These are phyloP conservation scores for Avena eriantha DNA, from an alignment of 176 grass and related monocot genomes.

Conservation along the genomic window DNA sequence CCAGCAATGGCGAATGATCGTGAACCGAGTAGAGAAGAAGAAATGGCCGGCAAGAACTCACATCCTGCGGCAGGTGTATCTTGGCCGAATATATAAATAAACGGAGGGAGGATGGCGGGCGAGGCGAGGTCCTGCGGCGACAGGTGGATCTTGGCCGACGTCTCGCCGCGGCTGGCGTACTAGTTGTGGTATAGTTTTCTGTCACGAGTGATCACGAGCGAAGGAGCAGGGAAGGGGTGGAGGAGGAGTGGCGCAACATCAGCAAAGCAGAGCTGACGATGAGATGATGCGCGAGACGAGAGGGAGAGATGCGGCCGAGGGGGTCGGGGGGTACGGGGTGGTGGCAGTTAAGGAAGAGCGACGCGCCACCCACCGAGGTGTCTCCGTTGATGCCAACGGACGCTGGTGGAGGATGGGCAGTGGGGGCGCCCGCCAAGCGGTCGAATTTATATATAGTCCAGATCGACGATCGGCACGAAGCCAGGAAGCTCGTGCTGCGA, in stretches of 20 bases:
- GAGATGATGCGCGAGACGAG: not conserved
- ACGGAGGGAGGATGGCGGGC: not conserved
- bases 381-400: conserved; percentile 30
- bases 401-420: not conserved
- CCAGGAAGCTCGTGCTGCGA: not conserved
- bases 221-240: conserved; percentile 10
- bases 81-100: not conserved
- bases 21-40: not conserved
- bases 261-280: not conserved
- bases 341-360: conserved; percentile 39
- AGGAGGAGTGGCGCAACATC: not conserved
- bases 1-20: not conserved
- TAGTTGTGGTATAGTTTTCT: not conserved
- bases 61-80: conserved; percentile 16
- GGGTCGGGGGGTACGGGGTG: too few relatives aligned
- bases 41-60: conserved; percentile 8
- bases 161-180: not conserved
- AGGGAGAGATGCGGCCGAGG: not conserved
- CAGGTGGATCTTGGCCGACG: conserved; percentile 1
- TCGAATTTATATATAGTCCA: not conserved
- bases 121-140: not conserved
- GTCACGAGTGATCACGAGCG: not conserved
- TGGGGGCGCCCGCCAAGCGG: not conserved
- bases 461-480: not conserved
- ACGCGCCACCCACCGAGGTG: conserved; percentile 45